Base-by-base conservation (phyloP, 2,329 filamentous ascomycete species). In the Westerdykella aurantiaca region DNA sequence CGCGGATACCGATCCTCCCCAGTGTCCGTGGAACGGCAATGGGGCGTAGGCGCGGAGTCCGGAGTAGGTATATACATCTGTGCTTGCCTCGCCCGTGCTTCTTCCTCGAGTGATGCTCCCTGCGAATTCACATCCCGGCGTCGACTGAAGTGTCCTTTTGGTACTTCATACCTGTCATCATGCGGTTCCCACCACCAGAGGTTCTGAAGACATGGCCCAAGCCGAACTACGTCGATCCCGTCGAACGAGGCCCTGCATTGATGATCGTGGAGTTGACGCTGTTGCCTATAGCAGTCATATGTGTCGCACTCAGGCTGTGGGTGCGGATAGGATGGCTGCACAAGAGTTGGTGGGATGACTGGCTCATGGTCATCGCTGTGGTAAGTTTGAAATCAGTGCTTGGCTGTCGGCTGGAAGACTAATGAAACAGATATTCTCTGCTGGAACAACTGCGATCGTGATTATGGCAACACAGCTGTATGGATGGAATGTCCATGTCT, bases 221-320 rank as follows among this genome's bases (percentile, higher is more conserved):
- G 35, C 69, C 71, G 1, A 70, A 73, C 56, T 72, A 73, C 45
- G 57, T 61, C 38, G 47, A 74, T 44, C 72, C 72, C 1, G 52
- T 59, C 17, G 72, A 66, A 2, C 58, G 69, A 47, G 71, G 72
- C 12, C 56, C 66, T 14, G 65, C 60, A 5, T 53, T 74, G 13
- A 61, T 73, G 49, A 65, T 72, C n/a, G 56, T 67, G 16, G 65
- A 68, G 35, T 46, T 67, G 41, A 65, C 63, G 14, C 46, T 68
- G 34, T 49, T 67, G 16, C 63, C 65, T 7, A 52, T 67, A 38
- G 65, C 65, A 18, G 58, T 67, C 45, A 54, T 64, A 10, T 61
- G 61, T 18, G 62, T 68, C 16, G 52, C 58, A 33, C 52, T 67
- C 14, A 50, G 65, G 34, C 48, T 67, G 18, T 68, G 57, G 54